Evolutionary conservation across 257 asterid genomes (phyloP).

Genomic region (Gentiana macrophylla): DNA sequence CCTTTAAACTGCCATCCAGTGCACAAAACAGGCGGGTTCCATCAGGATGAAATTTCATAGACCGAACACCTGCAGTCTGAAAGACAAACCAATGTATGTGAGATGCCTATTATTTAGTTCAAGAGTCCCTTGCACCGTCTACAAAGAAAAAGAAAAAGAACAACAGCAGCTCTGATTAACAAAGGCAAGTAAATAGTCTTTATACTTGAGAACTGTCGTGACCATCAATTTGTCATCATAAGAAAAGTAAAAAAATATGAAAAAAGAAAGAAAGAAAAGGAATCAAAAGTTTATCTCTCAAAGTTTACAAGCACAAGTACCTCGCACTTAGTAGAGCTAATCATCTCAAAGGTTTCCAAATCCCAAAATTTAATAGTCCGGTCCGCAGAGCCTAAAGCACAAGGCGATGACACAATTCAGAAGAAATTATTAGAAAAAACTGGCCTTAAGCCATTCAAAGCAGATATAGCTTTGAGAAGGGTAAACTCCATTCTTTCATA

Average conservation of each 20-base stretch:
- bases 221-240: not conserved
- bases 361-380: constrained; percentile 97
- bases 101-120: too few relatives aligned
- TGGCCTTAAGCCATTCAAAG: too few relatives aligned
- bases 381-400: constrained; percentile 88
- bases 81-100: constrained; percentile 13
- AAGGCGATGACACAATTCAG: not conserved
- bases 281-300: not conserved
- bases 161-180: too few relatives aligned
- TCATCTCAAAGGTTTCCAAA: constrained; percentile 98
- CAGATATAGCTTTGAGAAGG: too few relatives aligned
- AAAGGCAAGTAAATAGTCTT: too few relatives aligned
- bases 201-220: too few relatives aligned
- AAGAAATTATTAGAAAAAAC: not conserved
- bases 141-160: too few relatives aligned
- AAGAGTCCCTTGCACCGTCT: too few relatives aligned
- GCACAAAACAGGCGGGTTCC: constrained; percentile 89
- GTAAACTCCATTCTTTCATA: too few relatives aligned
- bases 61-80: constrained; percentile 84
- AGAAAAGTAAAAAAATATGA: not conserved
- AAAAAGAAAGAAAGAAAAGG: not conserved
- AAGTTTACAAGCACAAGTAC: constrained; percentile 26
- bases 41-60: constrained; percentile 84
- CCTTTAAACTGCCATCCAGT: constrained; percentile 93
- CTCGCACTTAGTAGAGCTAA: constrained; percentile 91